Base-by-base conservation (phyloP, 257 asterid genomes). In the Solanum etuberosum region DNA sequence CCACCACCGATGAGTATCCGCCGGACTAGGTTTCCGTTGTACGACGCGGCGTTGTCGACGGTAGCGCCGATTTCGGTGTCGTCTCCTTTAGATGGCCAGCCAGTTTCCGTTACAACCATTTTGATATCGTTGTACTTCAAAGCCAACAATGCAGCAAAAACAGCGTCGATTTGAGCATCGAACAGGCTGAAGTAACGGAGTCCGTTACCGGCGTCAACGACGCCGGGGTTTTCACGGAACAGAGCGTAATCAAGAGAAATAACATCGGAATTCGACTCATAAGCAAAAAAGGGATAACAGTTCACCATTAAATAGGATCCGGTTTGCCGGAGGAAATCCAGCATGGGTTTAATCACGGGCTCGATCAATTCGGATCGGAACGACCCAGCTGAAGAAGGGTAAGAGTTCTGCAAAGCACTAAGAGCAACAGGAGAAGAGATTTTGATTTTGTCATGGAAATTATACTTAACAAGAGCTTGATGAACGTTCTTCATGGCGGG, bases 71-170 rank as follows among this genome's bases (percentile, higher is more conserved):
- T 18, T 85, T 97, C 99, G n/a, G 81, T 92, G 5, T 86, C 43
- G 74, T 97, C 99, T 1, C 99, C 99, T 86, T 93, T 94, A 0
- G 99, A 97, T 16, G 99, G 99, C 99, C 99, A 97, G 16, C 99
- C 99, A 29, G 98, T 97, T 63, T 97, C 98, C 18, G 95, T 84
- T 5, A 97, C 94, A 9, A 87, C 92, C 12, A 94, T 63, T 3
- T 90, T 91, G 1, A 95, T 87, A 88, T 94, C 98, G 86, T 93
- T 90, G 92, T 92, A 95, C 38, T 92, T 92, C 48, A 95, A 73
- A 7, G 95, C 94, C 12, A 93, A 90, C 96, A 97, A 86, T 15
- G 99, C 99, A 0, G 98, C 98, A 63, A 89, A 95, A 5, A 95
- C 98, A 61, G 99, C 99, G 91, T 97, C 98, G 63, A 95, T 51